A percentile compares a stretch with the other conserved stretches of the same genome.
Evolutionary conservation across 371 early-diverging fungal genomes (phyloP).

Genomic region (Syncephalastrum racemosum): DNA sequence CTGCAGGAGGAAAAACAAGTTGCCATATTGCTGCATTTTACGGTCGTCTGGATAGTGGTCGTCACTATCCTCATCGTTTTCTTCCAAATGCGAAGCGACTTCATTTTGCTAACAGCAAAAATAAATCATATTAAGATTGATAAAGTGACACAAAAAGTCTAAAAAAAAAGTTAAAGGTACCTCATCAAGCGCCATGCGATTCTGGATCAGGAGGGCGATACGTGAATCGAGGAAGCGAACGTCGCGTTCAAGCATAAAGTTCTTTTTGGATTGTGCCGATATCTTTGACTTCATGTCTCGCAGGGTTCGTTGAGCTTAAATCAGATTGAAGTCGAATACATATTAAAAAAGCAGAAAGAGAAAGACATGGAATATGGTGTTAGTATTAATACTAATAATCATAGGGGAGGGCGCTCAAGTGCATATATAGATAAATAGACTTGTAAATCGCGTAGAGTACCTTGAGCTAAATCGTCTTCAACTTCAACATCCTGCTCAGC

Average conservation of each 20-base stretch:
- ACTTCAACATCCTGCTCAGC: conserved; percentile 93
- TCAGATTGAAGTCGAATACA: neutral
- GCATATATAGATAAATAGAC: too few relatives aligned
- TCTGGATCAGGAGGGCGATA: conserved; percentile 91
- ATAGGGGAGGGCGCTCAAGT: neutral
- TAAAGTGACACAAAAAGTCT: neutral
- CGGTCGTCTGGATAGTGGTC: conserved; percentile 79
- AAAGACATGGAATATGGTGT: too few relatives aligned
- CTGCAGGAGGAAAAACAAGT: conserved; percentile 91
- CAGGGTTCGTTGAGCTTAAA: conserved; percentile 77
- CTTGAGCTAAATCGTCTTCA: conserved; percentile 85
- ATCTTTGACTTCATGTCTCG: conserved; percentile 87
- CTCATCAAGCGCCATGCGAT: conserved; percentile 89
- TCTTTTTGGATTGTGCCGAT: conserved; percentile 91
- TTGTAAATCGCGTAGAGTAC: conserved; percentile 10
- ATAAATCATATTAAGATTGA: neutral
- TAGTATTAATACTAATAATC: neutral
- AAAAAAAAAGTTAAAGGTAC: conserved; percentile 26
- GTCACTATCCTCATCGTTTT: conserved; percentile 68
- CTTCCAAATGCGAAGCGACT: conserved; percentile 75
- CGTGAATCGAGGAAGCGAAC: conserved; percentile 93
- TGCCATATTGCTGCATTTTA: conserved; percentile 85
- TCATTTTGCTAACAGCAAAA: conserved; percentile 66
- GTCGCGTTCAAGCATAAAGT: conserved; percentile 92
- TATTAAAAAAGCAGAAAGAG: conserved; percentile 5